phyloP scores from a whole-genome alignment of 1,284 basidiomycete genomes.

The Trichosporon sp. region DNA sequence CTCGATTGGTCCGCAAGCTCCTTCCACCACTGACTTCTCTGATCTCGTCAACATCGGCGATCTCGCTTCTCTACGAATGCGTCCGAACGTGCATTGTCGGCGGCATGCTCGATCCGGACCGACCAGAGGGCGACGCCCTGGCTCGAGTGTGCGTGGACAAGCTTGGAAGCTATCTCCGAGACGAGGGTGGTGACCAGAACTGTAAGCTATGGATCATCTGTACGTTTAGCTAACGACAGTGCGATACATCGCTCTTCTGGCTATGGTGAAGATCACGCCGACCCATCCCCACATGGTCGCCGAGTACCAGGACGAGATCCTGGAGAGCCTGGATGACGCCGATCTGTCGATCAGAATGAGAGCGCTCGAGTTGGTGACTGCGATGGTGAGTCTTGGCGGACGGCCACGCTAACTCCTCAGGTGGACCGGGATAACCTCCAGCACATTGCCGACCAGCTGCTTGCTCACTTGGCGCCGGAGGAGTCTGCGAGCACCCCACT shows the following conservation, averaged over 20 bases:
- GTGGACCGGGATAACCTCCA: constrained; percentile 77
- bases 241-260: constrained; percentile 92
- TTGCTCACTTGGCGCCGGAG: constrained; percentile 71
- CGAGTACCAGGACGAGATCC: constrained; percentile 86
- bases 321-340: constrained; percentile 82
- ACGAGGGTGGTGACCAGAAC: constrained; percentile 80
- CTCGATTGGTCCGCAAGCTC: constrained; percentile 87
- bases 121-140: constrained; percentile 65
- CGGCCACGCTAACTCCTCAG: constrained; percentile 50
- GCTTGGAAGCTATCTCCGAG: constrained; percentile 82
- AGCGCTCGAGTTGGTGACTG: constrained; percentile 86
- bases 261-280: constrained; percentile 92
- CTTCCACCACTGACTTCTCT: constrained; percentile 89
- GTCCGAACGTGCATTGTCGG: constrained; percentile 97
- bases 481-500: constrained; percentile 38
- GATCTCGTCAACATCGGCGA: constrained; percentile 92
- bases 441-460: constrained; percentile 78
- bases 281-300: constrained; percentile 86
- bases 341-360: constrained; percentile 95
- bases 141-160: constrained; percentile 90
- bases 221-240: constrained; percentile 55
- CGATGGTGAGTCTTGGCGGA: constrained; percentile 63
- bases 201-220: constrained; percentile 54
- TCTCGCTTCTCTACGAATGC: constrained; percentile 94
- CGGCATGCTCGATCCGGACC: constrained; percentile 79